Conservation (phyloP, 108 stramenopile genomes). For the Cyclotella choctawhatcheeana region DNA sequence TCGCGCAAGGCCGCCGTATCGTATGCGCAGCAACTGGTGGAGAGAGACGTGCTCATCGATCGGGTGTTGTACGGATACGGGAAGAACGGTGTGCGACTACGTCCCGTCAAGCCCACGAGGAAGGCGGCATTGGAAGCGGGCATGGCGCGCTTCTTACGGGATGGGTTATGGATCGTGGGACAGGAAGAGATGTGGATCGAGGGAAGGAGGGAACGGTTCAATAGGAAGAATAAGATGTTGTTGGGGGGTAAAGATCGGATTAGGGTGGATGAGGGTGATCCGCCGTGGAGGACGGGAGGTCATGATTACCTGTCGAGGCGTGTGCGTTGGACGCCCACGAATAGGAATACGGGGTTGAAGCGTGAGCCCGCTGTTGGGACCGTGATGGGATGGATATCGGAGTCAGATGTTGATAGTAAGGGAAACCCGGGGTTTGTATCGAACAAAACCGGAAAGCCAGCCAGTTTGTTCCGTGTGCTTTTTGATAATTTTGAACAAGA, state of each 20-base stretch:
- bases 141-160: slow-evolving; percentile 72
- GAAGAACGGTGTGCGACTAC: slow-evolving; percentile 60
- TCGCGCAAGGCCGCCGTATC: slow-evolving; percentile 78
- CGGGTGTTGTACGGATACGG: slow-evolving; percentile 67
- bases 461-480: slow-evolving; percentile 27
- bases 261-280: slow-evolving; percentile 8
- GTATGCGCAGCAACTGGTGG: slow-evolving; percentile 52
- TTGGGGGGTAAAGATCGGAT: too few species aligned
- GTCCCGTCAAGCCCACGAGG: slow-evolving; percentile 65
- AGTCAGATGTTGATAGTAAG: slow-evolving; percentile 20
- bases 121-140: slow-evolving; percentile 74
- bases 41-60: slow-evolving; percentile 69
- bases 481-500: slow-evolving; percentile 22
- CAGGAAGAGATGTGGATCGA: slow-evolving; percentile 86
- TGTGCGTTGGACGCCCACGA: background rate
- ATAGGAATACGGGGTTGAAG: background rate
- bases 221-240: too few species aligned
- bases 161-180: slow-evolving; percentile 91
- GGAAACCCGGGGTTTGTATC: slow-evolving; percentile 24
- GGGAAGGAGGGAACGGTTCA: slow-evolving; percentile 45
- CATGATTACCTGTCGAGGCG: slow-evolving; percentile 5
- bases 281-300: slow-evolving; percentile 9
- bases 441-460: slow-evolving; percentile 11
- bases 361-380: too few species aligned
- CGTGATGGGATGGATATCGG: slow-evolving; percentile 22